Percentiles rank a stretch among this genome's conserved stretches.
phyloP scores from a whole-genome alignment of 257 asterid species.

The Cynanchum wilfordii region DNA sequence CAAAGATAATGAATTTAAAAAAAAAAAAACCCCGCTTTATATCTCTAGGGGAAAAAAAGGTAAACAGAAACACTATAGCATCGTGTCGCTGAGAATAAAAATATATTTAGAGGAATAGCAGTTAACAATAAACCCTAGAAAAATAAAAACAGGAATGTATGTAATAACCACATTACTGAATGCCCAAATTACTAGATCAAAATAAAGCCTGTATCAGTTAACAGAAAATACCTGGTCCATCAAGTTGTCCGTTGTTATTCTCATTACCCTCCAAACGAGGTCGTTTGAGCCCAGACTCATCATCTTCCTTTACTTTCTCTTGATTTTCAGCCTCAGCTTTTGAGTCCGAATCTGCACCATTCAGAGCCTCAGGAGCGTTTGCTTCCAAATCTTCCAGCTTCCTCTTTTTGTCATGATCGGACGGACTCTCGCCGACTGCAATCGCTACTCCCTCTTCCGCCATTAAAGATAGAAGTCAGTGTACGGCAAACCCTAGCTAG shows the following conservation, averaged over 20 bases:
- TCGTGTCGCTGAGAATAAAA: not conserved
- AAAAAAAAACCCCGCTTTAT: too few relatives aligned
- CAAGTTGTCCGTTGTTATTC: constrained; percentile 9
- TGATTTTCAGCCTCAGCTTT: constrained; percentile 24
- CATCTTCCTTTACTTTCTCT: constrained; percentile 38
- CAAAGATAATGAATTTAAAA: not conserved
- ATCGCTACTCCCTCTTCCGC: constrained; percentile 54
- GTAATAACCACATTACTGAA: not conserved
- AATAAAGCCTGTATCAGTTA: not conserved
- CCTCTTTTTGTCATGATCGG: constrained; percentile 60
- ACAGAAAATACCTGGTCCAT: constrained; percentile 36
- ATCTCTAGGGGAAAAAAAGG: not conserved
- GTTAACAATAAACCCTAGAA: not conserved
- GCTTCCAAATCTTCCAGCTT: constrained; percentile 80
- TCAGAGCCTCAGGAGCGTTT: constrained; percentile 32
- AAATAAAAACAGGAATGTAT: not conserved
- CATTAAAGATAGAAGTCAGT: constrained; percentile 17
- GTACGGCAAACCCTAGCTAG: constrained; percentile 11
- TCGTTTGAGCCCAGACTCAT: constrained; percentile 69
- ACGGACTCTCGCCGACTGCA: constrained; percentile 23
- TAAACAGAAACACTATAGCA: not conserved
- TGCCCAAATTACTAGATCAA: not conserved
- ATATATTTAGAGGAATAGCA: not conserved
- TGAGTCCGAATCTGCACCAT: constrained; percentile 24
- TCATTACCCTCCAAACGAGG: constrained; percentile 62